A percentile compares a stretch with the other conserved stretches of the same genome.
These are phyloP conservation scores for Fusarium clavum DNA, from an alignment of 2,329 filamentous ascomycete species.

Conservation along the genomic window DNA sequence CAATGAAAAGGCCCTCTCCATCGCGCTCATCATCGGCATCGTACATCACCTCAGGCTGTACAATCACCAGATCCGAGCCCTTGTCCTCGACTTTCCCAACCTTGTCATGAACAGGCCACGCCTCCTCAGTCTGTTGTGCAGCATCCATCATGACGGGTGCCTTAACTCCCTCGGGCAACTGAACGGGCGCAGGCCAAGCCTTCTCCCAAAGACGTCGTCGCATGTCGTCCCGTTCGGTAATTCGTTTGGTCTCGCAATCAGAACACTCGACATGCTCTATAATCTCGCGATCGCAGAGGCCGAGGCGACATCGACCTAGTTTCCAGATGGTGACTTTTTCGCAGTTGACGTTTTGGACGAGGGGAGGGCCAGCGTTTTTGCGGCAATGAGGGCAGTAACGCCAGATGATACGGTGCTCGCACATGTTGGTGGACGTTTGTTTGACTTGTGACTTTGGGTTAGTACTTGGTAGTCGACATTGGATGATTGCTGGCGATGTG, in stretches of 20 bases:
- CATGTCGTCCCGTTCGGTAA: background rate
- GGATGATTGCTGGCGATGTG: background rate
- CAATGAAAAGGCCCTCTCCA: background rate
- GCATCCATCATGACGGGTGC: background rate
- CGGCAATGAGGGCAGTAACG: background rate
- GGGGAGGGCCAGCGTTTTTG: background rate
- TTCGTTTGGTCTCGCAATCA: background rate
- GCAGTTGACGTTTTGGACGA: constrained; percentile 12
- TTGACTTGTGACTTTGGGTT: background rate
- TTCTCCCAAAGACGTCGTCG: background rate
- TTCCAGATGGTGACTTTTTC: background rate
- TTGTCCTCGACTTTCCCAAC: background rate
- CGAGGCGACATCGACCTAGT: background rate
- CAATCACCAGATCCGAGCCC: background rate
- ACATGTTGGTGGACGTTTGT: background rate
- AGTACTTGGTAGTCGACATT: fast-evolving
- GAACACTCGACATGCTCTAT: background rate
- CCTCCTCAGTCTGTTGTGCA: background rate
- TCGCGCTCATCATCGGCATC: background rate
- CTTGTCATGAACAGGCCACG: background rate
- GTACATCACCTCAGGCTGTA: background rate
- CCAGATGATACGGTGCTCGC: constrained; percentile 7
- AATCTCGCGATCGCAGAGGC: background rate
- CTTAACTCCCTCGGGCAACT: background rate
- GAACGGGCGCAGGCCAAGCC: constrained; percentile 3